phyloP scores from a whole-genome alignment of 73 alveolate genomes.

The Paramecium caudatum region DNA sequence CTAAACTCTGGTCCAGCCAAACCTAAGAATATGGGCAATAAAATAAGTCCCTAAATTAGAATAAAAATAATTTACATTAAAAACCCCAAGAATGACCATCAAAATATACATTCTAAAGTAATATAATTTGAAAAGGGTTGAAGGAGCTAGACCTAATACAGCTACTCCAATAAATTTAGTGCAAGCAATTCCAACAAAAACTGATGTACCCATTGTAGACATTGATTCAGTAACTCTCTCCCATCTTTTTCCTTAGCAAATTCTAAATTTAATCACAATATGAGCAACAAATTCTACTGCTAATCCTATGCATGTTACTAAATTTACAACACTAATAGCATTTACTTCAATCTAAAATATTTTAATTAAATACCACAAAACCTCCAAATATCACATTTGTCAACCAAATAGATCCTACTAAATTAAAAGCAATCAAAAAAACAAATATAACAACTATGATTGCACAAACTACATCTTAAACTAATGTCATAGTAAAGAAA shows the following conservation, averaged over 20 bases:
- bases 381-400: constrained; percentile 86
- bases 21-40: constrained; percentile 53
- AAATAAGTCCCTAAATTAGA: constrained; percentile 31
- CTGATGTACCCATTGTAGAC: constrained; percentile 91
- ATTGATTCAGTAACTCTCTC: constrained; percentile 91
- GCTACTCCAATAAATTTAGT: constrained; percentile 95
- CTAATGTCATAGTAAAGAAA: constrained; percentile 87
- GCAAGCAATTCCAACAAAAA: constrained; percentile 93
- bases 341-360: constrained; percentile 93
- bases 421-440: constrained; percentile 87
- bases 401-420: constrained; percentile 90
- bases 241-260: constrained; percentile 83
- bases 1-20: constrained; percentile 41
- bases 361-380: constrained; percentile 82
- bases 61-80: constrained; percentile 77
- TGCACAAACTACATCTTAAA: constrained; percentile 85
- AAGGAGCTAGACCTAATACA: constrained; percentile 95
- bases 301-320: constrained; percentile 91
- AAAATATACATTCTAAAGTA: constrained; percentile 95
- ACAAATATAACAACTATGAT: constrained; percentile 88
- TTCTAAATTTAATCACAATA: constrained; percentile 90
- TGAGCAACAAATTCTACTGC: constrained; percentile 97
- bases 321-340: constrained; percentile 95
- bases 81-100: constrained; percentile 89
- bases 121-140: constrained; percentile 90